Evolutionary conservation across 148 eudicot genomes (phyloP).

Genomic region (Cornus kousa): DNA sequence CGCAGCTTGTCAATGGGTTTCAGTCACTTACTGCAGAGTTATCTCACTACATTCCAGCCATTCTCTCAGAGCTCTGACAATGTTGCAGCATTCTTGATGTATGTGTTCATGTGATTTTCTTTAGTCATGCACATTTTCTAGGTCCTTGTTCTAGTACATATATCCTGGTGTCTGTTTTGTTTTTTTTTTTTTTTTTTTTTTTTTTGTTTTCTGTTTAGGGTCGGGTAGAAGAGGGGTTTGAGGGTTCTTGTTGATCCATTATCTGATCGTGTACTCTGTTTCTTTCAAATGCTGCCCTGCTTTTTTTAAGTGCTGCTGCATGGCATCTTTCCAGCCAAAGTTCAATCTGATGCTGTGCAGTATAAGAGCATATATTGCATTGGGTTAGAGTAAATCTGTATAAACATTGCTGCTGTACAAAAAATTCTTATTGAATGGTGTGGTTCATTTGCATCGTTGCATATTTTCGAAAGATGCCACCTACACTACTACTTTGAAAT

Average conservation of each 20-base stretch:
- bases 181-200: background rate
- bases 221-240: background rate
- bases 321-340: no score
- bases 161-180: background rate
- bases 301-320: background rate
- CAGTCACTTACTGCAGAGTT: constrained; percentile 97
- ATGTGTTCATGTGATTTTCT: constrained; percentile 1
- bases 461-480: no score
- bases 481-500: no score
- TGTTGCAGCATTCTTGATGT: background rate
- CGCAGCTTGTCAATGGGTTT: constrained; percentile 96
- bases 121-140: background rate
- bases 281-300: background rate
- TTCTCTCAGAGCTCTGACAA: constrained; percentile 82
- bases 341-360: background rate
- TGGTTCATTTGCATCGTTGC: no score
- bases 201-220: background rate
- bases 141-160: background rate
- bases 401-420: no score
- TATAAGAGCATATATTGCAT: background rate
- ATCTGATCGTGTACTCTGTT: background rate
- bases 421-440: no score
- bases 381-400: background rate
- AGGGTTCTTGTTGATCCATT: background rate
- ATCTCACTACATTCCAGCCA: constrained; percentile 98